Conservation (phyloP, 768 basidiomycete species). For the Lactifluus echinatus region DNA sequence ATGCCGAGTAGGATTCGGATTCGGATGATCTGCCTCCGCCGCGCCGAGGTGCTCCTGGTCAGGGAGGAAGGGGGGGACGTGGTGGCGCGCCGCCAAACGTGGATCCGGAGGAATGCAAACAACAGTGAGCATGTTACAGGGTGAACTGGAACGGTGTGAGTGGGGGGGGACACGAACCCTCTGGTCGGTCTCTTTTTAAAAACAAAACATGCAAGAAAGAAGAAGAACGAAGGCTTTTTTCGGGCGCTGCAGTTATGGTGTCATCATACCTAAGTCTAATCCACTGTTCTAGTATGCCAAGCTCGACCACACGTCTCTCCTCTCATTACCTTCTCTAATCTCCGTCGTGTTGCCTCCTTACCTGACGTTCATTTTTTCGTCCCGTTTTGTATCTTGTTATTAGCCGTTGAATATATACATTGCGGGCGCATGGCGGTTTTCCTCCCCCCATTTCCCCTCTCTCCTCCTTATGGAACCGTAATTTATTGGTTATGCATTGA, state of each 20-base stretch:
- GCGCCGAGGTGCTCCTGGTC: constrained; percentile 31
- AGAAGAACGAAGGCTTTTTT: not conserved
- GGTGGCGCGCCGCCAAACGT: constrained; percentile 37
- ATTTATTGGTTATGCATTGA: too few relatives aligned
- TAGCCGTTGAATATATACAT: not conserved
- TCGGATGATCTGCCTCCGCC: constrained; percentile 56
- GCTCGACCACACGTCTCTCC: not conserved
- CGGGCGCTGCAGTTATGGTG: constrained; percentile 1
- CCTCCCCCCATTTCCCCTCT: not conserved
- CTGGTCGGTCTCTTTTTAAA: not conserved
- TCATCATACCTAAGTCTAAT: constrained; percentile 3
- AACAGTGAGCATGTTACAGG: constrained; percentile 47
- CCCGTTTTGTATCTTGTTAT: not conserved
- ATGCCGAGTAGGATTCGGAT: constrained; percentile 48
- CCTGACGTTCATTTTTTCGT: not conserved
- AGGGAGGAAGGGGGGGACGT: constrained; percentile 39
- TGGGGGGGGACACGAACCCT: not conserved
- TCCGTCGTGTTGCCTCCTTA: not conserved
- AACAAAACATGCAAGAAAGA: not conserved
- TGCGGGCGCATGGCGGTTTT: not conserved
- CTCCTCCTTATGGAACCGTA: not conserved
- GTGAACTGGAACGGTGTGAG: not conserved
- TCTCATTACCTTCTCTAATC: not conserved
- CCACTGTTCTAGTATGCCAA: constrained; percentile 7
- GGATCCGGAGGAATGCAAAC: constrained; percentile 86